These are phyloP conservation scores for Catharanthus roseus DNA, from an alignment of 257 asterid species.

Conservation along the genomic window DNA sequence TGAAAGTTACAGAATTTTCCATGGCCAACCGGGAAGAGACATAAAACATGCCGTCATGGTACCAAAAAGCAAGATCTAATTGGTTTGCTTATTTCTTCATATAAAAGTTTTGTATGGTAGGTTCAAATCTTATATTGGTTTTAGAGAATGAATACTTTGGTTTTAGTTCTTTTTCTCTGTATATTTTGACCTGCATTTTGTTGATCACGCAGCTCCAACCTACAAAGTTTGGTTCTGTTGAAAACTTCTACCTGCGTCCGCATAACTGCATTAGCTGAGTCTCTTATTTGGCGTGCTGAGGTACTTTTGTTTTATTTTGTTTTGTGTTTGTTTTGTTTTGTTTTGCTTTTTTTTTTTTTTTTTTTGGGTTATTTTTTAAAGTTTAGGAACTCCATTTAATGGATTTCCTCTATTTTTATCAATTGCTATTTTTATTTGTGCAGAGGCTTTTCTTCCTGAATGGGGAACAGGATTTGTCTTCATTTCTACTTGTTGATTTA, in stretches of 20 bases:
- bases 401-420: conserved; percentile 2
- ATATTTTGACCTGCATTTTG: conserved; percentile 18
- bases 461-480: conserved; percentile 87
- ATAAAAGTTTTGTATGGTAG: conserved; percentile 52
- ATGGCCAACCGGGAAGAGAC: conserved; percentile 19
- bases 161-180: conserved; percentile 11
- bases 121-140: conserved; percentile 14
- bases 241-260: conserved; percentile 61
- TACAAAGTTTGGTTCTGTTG: conserved; percentile 41
- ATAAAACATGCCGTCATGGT: conserved; percentile 30
- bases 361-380: no score
- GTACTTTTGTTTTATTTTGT: conserved; percentile 30
- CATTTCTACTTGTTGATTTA: conserved; percentile 84
- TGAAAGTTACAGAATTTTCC: conserved; percentile 45
- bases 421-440: conserved; percentile 24
- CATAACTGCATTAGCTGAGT: conserved; percentile 59
- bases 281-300: conserved; percentile 94
- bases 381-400: conserved; percentile 4
- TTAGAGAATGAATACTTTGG: not conserved
- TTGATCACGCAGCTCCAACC: conserved; percentile 50
- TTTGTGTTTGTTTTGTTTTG: no score
- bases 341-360: no score
- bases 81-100: conserved; percentile 47
- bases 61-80: conserved; percentile 63
- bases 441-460: conserved; percentile 97